Evolutionary conservation across 129 eudicot genomes (phyloP).

Genomic region (Smallanthus sonchifolius): DNA sequence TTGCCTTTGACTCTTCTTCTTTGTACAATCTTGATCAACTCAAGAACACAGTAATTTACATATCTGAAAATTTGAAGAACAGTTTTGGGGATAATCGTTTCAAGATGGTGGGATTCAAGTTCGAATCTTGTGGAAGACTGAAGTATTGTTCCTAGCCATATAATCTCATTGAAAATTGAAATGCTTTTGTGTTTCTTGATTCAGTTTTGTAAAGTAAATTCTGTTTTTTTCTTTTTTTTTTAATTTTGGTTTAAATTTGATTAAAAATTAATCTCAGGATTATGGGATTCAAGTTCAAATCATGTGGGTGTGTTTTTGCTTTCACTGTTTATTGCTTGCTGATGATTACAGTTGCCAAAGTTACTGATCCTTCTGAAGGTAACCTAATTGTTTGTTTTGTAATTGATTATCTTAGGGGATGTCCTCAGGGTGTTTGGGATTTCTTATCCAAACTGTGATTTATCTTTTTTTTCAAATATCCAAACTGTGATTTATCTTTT

Average conservation of each 20-base stretch:
- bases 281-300: slow-evolving; percentile 32
- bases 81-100: neutral
- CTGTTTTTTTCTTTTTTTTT: neutral
- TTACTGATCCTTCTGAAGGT: slow-evolving; percentile 64
- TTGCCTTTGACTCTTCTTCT: slow-evolving; percentile 15
- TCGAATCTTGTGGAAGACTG: slow-evolving; percentile 25
- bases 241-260: neutral
- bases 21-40: slow-evolving; percentile 3
- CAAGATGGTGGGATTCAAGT: slow-evolving; percentile 20
- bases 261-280: slow-evolving; percentile 12
- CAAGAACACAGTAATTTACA: neutral
- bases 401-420: neutral
- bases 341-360: slow-evolving; percentile 40
- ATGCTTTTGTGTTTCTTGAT: neutral
- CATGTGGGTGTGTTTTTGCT: slow-evolving; percentile 23
- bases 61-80: neutral
- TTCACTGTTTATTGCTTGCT: slow-evolving; percentile 22
- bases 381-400: neutral
- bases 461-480: neutral
- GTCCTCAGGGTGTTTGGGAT: neutral
- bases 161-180: neutral
- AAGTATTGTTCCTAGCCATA: slow-evolving; percentile 6
- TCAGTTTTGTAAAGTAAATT: neutral
- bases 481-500: too few species aligned
- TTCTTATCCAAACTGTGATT: neutral